Conservation (phyloP, 805 yeast species). For the Ogataea ramenticola region DNA sequence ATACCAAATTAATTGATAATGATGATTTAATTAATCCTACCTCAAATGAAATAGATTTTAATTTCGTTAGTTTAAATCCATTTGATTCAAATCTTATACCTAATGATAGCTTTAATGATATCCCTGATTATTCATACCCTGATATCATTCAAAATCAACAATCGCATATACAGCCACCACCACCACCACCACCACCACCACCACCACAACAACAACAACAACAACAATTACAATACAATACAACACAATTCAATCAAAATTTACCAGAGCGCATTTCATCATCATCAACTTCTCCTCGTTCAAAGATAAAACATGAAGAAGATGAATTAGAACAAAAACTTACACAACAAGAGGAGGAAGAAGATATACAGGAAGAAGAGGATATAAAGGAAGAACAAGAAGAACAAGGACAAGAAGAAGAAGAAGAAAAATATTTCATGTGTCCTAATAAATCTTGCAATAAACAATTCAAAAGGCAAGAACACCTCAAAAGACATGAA, state of each 20-base stretch:
- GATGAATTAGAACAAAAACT: not conserved
- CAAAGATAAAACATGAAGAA: not conserved
- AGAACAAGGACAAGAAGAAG: not conserved
- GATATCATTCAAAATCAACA: not conserved
- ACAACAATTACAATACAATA: no score
- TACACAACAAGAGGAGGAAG: not conserved
- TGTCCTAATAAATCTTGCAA: conserved; percentile 28
- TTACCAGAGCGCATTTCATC: no score
- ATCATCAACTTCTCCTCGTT: no score
- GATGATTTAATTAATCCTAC: not conserved
- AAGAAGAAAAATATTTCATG: conserved; percentile 29
- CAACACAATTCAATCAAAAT: no score
- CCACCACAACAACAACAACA: not conserved
- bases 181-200: not conserved
- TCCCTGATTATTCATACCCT: not conserved
- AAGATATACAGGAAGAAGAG: conserved; percentile 7
- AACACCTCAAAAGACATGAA: conserved; percentile 61
- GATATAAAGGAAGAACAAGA: not conserved
- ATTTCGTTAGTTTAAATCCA: no score
- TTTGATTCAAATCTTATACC: no score
- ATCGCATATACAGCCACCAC: not conserved
- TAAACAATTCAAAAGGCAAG: conserved; percentile 50
- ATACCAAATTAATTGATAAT: no score
- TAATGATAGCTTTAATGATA: not conserved
- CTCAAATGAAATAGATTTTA: not conserved